Evolutionary conservation across 345 rosid genomes (phyloP).

Genomic region (Lagerstroemia speciosa): DNA sequence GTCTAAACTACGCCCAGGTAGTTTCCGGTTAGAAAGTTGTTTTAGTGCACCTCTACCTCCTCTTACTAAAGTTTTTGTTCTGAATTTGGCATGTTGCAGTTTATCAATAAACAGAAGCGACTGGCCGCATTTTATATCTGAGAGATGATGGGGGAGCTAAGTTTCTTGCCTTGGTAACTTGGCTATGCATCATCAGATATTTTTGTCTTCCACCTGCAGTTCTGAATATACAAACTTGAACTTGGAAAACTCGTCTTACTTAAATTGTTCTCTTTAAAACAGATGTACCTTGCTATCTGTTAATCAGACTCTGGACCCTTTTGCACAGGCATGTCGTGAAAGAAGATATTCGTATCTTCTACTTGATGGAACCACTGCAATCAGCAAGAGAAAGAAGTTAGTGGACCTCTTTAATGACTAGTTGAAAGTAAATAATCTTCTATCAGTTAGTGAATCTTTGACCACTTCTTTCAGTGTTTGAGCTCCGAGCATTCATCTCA

Average conservation of each 20-base stretch:
- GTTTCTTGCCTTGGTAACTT: too few species aligned
- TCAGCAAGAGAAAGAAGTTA: constrained; percentile 86
- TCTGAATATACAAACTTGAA: neutral
- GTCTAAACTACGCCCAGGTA: constrained; percentile 88
- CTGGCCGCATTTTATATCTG: too few species aligned
- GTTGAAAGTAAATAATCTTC: constrained; percentile 45
- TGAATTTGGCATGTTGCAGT: too few species aligned
- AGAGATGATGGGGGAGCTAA: too few species aligned
- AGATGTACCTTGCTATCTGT: constrained; percentile 4
- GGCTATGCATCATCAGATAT: neutral
- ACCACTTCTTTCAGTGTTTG: neutral
- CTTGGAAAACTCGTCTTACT: too few species aligned
- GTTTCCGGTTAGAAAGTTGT: neutral
- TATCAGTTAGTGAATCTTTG: too few species aligned
- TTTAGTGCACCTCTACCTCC: neutral
- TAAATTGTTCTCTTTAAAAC: neutral
- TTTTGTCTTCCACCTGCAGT: neutral
- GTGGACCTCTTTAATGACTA: constrained; percentile 79
- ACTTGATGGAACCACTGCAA: constrained; percentile 90
- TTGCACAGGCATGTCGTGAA: constrained; percentile 91
- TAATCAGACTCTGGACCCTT: constrained; percentile 84
- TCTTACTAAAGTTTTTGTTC: neutral
- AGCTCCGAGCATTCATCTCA: neutral
- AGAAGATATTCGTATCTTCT: constrained; percentile 86
- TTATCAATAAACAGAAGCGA: too few species aligned